phyloP scores from a whole-genome alignment of 2,329 filamentous ascomycete genomes.

The Aspergillus phoenicis region DNA sequence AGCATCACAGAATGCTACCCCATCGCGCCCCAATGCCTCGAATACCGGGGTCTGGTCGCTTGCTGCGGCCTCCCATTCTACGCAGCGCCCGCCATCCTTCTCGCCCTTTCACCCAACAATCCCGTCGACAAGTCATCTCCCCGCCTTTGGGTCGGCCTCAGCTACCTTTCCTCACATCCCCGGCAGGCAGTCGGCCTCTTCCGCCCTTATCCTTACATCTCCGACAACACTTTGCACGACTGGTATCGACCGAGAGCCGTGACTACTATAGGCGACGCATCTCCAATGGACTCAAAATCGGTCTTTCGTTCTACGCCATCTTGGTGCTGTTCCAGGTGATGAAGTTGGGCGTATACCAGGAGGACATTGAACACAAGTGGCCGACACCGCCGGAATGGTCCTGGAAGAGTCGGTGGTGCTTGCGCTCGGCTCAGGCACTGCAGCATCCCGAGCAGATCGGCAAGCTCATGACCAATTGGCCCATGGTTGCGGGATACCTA shows the following conservation, averaged over 20 bases:
- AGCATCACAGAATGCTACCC: slow-evolving; percentile 33
- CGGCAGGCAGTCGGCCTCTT: slow-evolving; percentile 50
- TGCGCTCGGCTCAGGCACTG: slow-evolving; percentile 65
- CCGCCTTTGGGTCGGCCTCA: slow-evolving; percentile 59
- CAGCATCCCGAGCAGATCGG: slow-evolving; percentile 60
- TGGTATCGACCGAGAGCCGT: slow-evolving; percentile 74
- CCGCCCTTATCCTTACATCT: slow-evolving; percentile 57
- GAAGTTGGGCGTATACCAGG: slow-evolving; percentile 69
- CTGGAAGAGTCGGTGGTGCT: slow-evolving; percentile 67
- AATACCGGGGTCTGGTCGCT: slow-evolving; percentile 43
- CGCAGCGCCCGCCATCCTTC: slow-evolving; percentile 23
- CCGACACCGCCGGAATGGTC: slow-evolving; percentile 84
- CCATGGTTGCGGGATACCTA: slow-evolving; percentile 63
- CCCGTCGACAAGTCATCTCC: slow-evolving; percentile 56
- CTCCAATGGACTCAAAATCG: slow-evolving; percentile 69
- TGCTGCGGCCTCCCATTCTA: slow-evolving; percentile 38
- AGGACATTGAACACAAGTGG: slow-evolving; percentile 72
- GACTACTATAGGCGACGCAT: slow-evolving; percentile 50
- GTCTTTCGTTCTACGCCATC: slow-evolving; percentile 71
- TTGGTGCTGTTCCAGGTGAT: slow-evolving; percentile 62
- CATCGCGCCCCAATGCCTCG: slow-evolving; percentile 40
- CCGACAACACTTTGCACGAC: slow-evolving; percentile 62
- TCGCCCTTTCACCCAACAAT: slow-evolving; percentile 61
- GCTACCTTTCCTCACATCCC: slow-evolving; percentile 65
- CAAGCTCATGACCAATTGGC: slow-evolving; percentile 66